These are phyloP conservation scores for Neofusicoccum cordaticola DNA, from an alignment of 2,329 filamentous ascomycete species.

Conservation along the genomic window DNA sequence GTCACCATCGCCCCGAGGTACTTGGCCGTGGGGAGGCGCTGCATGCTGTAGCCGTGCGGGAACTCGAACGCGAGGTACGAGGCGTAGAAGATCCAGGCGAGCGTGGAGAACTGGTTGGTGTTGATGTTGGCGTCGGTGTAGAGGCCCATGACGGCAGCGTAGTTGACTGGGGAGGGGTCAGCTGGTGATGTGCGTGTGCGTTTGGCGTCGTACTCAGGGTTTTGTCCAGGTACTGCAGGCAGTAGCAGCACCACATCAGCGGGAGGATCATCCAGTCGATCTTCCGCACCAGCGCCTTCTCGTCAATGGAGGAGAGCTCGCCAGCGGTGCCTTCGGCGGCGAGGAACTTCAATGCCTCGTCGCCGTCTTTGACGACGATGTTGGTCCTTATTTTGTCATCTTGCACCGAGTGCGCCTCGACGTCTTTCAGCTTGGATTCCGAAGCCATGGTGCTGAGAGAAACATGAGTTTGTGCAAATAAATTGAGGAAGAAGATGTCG, in stretches of 20 bases:
- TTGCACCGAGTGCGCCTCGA: neutral
- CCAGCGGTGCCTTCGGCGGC: constrained; percentile 18
- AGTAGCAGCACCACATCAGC: constrained; percentile 28
- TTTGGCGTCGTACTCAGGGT: constrained; percentile 18
- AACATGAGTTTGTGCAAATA: too few species aligned
- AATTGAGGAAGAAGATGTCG: neutral
- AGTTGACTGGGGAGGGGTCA: constrained; percentile 32
- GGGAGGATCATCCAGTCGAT: constrained; percentile 27
- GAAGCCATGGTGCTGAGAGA: neutral
- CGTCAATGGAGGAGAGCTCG: constrained; percentile 20
- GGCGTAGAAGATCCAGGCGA: constrained; percentile 37
- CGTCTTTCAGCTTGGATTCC: neutral
- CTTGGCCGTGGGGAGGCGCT: constrained; percentile 53
- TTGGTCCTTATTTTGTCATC: neutral
- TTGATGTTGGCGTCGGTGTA: constrained; percentile 35
- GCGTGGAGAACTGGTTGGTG: constrained; percentile 35
- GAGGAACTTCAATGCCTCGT: constrained; percentile 27
- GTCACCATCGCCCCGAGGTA: constrained; percentile 46
- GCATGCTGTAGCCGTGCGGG: constrained; percentile 49
- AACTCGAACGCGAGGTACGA: constrained; percentile 39
- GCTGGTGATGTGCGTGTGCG: neutral
- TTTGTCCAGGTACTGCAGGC: constrained; percentile 33
- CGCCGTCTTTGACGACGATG: constrained; percentile 20
- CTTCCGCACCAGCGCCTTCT: constrained; percentile 24
- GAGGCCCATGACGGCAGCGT: constrained; percentile 43